Conservation (phyloP, 1,284 basidiomycete genomes). For the Malassezia furfur region DNA sequence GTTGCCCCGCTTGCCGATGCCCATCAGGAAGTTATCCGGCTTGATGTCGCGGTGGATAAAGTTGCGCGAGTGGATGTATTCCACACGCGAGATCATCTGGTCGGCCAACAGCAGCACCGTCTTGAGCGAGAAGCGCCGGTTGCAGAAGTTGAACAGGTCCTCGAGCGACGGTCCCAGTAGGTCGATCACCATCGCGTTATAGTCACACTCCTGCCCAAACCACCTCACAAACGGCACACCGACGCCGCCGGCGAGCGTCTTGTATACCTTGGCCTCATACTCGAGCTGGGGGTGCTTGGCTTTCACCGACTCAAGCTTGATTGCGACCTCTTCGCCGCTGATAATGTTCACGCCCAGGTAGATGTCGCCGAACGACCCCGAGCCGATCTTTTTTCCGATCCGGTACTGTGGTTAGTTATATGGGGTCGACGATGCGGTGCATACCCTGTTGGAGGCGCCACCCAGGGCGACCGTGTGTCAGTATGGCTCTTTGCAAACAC, state of each 20-base stretch:
- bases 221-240: slow-evolving; percentile 96
- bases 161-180: slow-evolving; percentile 93
- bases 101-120: slow-evolving; percentile 93
- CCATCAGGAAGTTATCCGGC: slow-evolving; percentile 99
- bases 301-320: slow-evolving; percentile 99
- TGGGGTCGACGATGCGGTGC: neutral
- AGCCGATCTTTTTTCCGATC: slow-evolving; percentile 99
- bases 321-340: slow-evolving; percentile 98
- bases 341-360: slow-evolving; percentile 99
- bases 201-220: slow-evolving; percentile 99
- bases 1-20: slow-evolving; percentile 97
- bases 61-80: slow-evolving; percentile 98
- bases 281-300: slow-evolving; percentile 99
- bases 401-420: slow-evolving; percentile 52
- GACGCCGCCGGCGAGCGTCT: slow-evolving; percentile 93
- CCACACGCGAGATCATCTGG: slow-evolving; percentile 94
- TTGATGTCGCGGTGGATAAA: slow-evolving; percentile 99
- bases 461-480: neutral
- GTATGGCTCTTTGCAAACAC: neutral
- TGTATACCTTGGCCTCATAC: slow-evolving; percentile 61
- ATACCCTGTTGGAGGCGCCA: slow-evolving; percentile 9
- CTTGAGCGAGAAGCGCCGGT: slow-evolving; percentile 94
- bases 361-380: slow-evolving; percentile 98
- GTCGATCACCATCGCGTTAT: slow-evolving; percentile 99
- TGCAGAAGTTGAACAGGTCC: slow-evolving; percentile 99